Evolutionary conservation across 345 rosid species (phyloP), one percentile per base, ranked within the genome.

Genomic region (Nasturtium officinale): DNA sequence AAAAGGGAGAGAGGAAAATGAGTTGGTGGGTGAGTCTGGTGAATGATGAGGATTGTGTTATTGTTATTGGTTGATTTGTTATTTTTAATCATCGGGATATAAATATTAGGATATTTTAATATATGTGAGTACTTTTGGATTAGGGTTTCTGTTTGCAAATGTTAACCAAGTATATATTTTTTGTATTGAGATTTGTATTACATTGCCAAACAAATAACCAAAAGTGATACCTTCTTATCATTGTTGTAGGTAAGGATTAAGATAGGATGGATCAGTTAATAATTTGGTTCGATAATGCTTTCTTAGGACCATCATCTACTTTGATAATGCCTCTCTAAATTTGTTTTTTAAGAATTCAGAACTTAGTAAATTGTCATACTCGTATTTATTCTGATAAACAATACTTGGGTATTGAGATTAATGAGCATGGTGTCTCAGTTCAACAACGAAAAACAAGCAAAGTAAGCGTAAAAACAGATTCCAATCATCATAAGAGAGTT

Each of bases 61-160:
- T 68, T 53, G 54, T 53, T 25, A 76, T 76, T 76, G 75, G 76
- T 76, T 76, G 61, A 63, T 70, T 76, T 69, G 79, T 76, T 76
- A 76, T 69, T 54, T 76, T 53, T 1, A 61, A 69, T 76, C 57
- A 15, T 55, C 57, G 5, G 38, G 62, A 75, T 75, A 67, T 75
- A 50, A 57, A 37, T 42, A 30, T 58, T 75, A 74, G 78, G 62
- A 58, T 59, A 30, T 38, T 29, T 47, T 16, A 2, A 16, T 2
- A 13, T 48, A 57, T 74, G 67, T 57, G 51, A 66, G 32, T 59
- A 75, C 68, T 40, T 40, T 29, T 75, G 52, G 43, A 50, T 48
- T 74, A 74, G 78, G 37, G 48, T 59, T 58, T 37, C 7, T 48
- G 45, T 57, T 50, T 66, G 46, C 11, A 48, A 26, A 32, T 74